Base-by-base conservation (phyloP, 139 green algal genomes). In the Eudorina sp. region DNA sequence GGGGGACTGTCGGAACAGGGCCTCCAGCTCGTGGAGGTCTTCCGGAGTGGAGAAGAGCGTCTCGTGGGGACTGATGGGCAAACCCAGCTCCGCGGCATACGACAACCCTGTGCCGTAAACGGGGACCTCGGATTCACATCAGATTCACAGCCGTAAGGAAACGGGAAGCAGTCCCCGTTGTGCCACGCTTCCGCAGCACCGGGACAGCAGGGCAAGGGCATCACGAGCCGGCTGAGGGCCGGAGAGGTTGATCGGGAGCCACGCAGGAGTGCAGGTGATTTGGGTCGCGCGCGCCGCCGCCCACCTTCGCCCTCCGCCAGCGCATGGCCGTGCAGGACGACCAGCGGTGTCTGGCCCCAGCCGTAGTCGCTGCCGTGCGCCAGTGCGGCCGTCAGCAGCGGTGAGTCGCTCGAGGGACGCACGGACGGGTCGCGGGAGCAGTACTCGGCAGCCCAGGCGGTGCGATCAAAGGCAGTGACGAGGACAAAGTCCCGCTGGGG, bases 31-130 rank as follows among this genome's bases (percentile, higher is more conserved):
- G 4, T 25, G 11, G 27, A 85, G 55, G 53, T 85, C 78, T 55
- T 85, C 78, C 3, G 78, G 78, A 8, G 78, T 85, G 38, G 78
- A 85, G 25, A 85, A 85, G 25, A 85, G 78, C 38, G 78, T 85
- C 7, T 43, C 78, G 11, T 27, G 78, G 14, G 58, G 55, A 40
- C 55, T 75, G 36, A 85, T 75, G 78, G 78, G 78, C 38, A 85
- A 38, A 11, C 78, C 53, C 38, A 74, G 78, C 18, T 46, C 31
- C 7, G 78, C 25, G 29, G 78, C 78, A 25, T 85, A 85, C 31
- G 55, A 51, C 78, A 85, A 41, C 40, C 78, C 78, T 85, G 76
- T 31, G 9, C 9, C n/a, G n/a, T n/a, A n/a, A n/a, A n/a, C n/a
- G n/a, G n/a, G n/a, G n/a, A n/a, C n/a, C n/a, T n/a, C n/a, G n/a